Base-by-base conservation (phyloP, 768 basidiomycete species). In the Amanita rimosa region DNA sequence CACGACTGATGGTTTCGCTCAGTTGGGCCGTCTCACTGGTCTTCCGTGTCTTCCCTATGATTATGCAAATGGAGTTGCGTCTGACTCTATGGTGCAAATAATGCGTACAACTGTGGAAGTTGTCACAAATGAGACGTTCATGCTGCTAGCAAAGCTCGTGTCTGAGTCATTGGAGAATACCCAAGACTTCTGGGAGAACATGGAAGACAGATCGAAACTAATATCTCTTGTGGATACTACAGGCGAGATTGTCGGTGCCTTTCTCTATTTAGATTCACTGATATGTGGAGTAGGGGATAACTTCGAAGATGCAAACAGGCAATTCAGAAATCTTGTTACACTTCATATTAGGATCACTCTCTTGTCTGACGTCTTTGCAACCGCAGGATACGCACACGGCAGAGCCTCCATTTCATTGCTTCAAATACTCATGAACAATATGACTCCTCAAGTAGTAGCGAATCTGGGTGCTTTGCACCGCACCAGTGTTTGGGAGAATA, bases 11-110 rank as follows among this genome's bases (percentile, higher is more conserved):
- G 80, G 89, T 42, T 72, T 97, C 35, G 69, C 81, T 54, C 71
- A 75, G 55, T 68, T 98, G 48, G 81, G 90, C 54, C 74, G 77
- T 54, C 70, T 97, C 36, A 83, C 93, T 27, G 77, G 79, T 16
- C 70, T 94, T 26, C 87, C 93, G 10, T 94, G 87, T 60, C 70
- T 94, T 24, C 93, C 96, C 0, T 88, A 86, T 52, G 86, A 93
- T 60, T 94, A 88, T 59, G 83, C 85, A 14, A 83, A 82, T 55
- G 86, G 87, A 48, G 79, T 85, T 26, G 81, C 86, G 2, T 90
- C 91, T 21, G 86, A 89, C 60, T 85, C 91, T 0, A 75, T 96
- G 59, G 83, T 92, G 11, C 85, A 89, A 60, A 85, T 93, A 43
- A 79, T 95, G 65, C 79, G 90, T 9, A 85, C 88, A 8, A 82